Percentiles rank a stretch among this genome's conserved stretches.
These are phyloP conservation scores for Eragrostis curvula DNA, from an alignment of 176 grass and related monocot genomes.

Conservation along the genomic window DNA sequence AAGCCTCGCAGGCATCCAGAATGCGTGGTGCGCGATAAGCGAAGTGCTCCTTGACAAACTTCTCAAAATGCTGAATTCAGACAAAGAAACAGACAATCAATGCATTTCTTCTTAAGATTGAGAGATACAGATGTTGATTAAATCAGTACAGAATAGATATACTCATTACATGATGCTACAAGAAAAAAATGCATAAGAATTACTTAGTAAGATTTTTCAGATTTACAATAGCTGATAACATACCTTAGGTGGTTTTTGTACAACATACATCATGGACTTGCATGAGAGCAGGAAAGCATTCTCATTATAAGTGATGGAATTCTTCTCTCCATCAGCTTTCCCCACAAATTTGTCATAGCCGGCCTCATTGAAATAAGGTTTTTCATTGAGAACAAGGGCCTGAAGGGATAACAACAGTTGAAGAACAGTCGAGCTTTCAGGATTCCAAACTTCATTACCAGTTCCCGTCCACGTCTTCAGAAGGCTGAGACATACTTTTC, in stretches of 20 bases:
- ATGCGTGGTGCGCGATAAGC: conserved; percentile 43
- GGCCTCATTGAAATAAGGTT: conserved; percentile 96
- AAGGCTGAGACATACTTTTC: conserved; percentile 98
- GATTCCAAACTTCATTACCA: conserved; percentile 87
- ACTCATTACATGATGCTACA: neutral
- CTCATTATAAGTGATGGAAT: conserved; percentile 96
- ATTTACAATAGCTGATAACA: conserved; percentile 2
- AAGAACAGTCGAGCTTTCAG: conserved; percentile 83
- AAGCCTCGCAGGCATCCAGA: conserved; percentile 71
- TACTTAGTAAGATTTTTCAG: conserved; percentile 28
- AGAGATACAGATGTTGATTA: neutral
- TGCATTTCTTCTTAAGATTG: conserved; percentile 12
- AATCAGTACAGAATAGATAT: conserved; percentile 6
- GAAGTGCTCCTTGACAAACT: conserved; percentile 88
- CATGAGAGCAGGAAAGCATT: conserved; percentile 90
- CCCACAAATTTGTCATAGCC: conserved; percentile 96
- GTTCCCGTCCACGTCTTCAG: conserved; percentile 93
- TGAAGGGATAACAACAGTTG: conserved; percentile 93
- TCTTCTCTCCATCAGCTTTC: conserved; percentile 91
- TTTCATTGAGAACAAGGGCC: conserved; percentile 96
- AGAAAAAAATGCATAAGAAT: neutral
- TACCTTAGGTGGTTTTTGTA: conserved; percentile 91
- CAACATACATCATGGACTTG: conserved; percentile 89
- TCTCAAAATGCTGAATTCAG: conserved; percentile 84
- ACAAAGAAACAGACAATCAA: conserved; percentile 19